Base-by-base conservation (phyloP, 805 yeast species). In the Candida ulmi region DNA sequence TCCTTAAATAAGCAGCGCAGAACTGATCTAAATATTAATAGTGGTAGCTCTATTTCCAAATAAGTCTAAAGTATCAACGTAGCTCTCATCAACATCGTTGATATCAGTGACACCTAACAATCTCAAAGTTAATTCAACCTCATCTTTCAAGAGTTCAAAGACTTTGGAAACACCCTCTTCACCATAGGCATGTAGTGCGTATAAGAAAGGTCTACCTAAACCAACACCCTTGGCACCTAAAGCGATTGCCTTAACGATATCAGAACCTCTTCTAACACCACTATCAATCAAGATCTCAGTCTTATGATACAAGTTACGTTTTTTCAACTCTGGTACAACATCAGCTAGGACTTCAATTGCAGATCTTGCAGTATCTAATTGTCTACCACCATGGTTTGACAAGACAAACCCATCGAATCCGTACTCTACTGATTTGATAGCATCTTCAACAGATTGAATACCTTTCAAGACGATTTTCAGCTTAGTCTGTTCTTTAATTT, bases 131-230 rank as follows among this genome's bases (percentile, higher is more conserved):
- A 79, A 74, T 38, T 69, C 63, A 63, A 83, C 68, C 51, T 83
- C 90, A 25, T 68, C 73, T 45, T 75, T 70, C 50, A 83, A 61
- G 5, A 81, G 66, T 48, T 77, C 79, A 41, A 82, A 73, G 12
- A 88, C 84, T 45, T 72, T 72, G 33, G 57, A 56, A 8, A 83
- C 88, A 25, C 95, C 95, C 7, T 67, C 78, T 49, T 76, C 87
- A 11, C 95, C 95, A 47, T 84, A 86, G 2, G 86, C 71, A n/a
- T 85, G 71, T 78, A 83, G 76, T 29, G 88, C 88, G 54, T 81
- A 84, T 26, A 83, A 57, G 58, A 84, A 80, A 2, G 90, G 87
- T 41, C 91, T 68, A 5, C 93, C 90, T 30, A 85, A 59, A 1
- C 93, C 93, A 3, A 74, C 78, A 3, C 85, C 87, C 42, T 71